Conservation (phyloP, 2,329 filamentous ascomycete species). For the Thermomyces lanuginosus region DNA sequence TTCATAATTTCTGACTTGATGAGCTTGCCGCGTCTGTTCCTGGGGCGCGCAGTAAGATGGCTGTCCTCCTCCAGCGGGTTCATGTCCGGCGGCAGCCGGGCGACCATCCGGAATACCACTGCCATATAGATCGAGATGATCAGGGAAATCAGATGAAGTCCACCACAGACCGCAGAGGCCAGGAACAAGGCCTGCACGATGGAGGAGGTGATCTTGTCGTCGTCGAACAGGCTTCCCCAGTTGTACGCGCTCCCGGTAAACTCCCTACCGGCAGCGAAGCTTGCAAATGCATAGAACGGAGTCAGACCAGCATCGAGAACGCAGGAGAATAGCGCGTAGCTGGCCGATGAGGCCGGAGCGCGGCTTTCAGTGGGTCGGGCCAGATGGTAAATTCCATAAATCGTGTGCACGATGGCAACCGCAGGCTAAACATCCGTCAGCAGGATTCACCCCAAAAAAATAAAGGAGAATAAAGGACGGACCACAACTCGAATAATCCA, state of each 20-base stretch:
- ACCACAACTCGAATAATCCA: constrained; percentile 69
- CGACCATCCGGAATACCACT: constrained; percentile 66
- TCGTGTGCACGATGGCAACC: constrained; percentile 52
- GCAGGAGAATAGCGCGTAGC: constrained; percentile 73
- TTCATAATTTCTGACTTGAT: constrained; percentile 52
- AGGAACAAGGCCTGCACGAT: constrained; percentile 55
- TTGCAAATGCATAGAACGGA: constrained; percentile 46
- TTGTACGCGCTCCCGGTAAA: constrained; percentile 25
- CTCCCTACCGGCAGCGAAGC: constrained; percentile 38
- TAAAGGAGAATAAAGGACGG: constrained; percentile 26
- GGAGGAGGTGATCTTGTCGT: constrained; percentile 37
- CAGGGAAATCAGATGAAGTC: constrained; percentile 55
- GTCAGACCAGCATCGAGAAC: constrained; percentile 53
- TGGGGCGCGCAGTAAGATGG: constrained; percentile 55
- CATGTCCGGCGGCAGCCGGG: constrained; percentile 74
- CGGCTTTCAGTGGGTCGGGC: constrained; percentile 52
- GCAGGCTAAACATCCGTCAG: constrained; percentile 43
- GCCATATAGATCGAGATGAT: constrained; percentile 58
- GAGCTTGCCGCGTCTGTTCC: constrained; percentile 41
- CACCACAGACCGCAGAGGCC: constrained; percentile 45
- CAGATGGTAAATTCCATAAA: constrained; percentile 72
- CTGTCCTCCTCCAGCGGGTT: constrained; percentile 80
- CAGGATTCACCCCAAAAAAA: not conserved
- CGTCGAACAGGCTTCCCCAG: constrained; percentile 55
- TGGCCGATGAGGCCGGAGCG: constrained; percentile 64